Percentiles rank a stretch among this genome's conserved stretches.
Evolutionary conservation across 352 stramenopile genomes (phyloP).

Genomic region (Hyaloperonospora brassicae): DNA sequence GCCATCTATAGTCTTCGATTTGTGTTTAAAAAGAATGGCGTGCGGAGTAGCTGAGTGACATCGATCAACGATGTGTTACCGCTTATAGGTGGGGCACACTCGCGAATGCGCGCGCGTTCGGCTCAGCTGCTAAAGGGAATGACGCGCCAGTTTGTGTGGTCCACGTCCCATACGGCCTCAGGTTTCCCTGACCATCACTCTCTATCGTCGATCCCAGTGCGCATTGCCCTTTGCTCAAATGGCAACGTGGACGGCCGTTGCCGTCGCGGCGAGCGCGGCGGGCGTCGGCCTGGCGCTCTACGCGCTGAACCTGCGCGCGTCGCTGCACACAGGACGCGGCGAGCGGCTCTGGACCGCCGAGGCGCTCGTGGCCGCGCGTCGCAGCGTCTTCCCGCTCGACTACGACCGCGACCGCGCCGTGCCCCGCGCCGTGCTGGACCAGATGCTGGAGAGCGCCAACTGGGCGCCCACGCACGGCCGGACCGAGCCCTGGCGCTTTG

Average conservation of each 20-base stretch:
- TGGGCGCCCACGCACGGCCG: slow-evolving; percentile 76
- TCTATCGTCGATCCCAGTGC: too few species aligned
- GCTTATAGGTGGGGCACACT: too few species aligned
- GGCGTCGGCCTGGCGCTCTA: slow-evolving; percentile 33
- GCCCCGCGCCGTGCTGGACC: slow-evolving; percentile 48
- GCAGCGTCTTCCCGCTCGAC: slow-evolving; percentile 65
- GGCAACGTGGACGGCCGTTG: slow-evolving; percentile 15
- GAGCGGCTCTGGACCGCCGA: slow-evolving; percentile 56
- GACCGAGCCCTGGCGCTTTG: slow-evolving; percentile 81
- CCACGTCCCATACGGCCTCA: too few species aligned
- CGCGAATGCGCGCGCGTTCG: too few species aligned
- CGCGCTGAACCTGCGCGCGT: slow-evolving; percentile 28
- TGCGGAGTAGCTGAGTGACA: too few species aligned
- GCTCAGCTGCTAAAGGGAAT: too few species aligned
- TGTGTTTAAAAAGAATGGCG: too few species aligned
- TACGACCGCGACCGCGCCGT: slow-evolving; percentile 55
- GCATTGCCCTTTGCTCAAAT: too few species aligned
- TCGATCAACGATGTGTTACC: too few species aligned
- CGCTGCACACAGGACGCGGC: slow-evolving; percentile 11
- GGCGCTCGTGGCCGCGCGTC: slow-evolving; percentile 68
- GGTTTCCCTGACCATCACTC: too few species aligned
- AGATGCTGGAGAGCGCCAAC: slow-evolving; percentile 73
- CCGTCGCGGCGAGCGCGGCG: slow-evolving; percentile 25
- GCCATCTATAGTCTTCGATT: too few species aligned
- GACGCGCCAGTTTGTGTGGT: too few species aligned